Evolutionary conservation across 129 eudicot genomes (phyloP).

Genomic region (Solidago caesia): DNA sequence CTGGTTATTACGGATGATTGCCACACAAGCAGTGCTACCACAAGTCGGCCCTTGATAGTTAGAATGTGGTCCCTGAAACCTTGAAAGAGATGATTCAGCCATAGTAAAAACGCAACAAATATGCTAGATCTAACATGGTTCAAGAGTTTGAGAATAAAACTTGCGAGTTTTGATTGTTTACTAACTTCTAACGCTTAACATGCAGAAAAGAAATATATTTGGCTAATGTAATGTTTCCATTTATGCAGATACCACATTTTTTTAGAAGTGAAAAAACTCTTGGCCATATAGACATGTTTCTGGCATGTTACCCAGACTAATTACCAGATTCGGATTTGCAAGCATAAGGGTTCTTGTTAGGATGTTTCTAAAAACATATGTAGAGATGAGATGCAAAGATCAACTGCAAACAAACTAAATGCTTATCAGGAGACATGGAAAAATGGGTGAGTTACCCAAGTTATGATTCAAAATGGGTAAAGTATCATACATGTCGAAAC

Average conservation of each 20-base stretch:
- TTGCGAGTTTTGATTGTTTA: conserved; percentile 12
- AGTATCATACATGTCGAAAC: neutral
- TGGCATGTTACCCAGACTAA: conserved; percentile 3
- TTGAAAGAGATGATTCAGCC: conserved; percentile 20
- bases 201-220: neutral
- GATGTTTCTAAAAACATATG: conserved; percentile 1
- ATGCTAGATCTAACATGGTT: neutral
- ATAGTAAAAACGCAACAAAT: conserved; percentile 12
- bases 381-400: conserved; percentile 14
- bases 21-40: conserved; percentile 97
- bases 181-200: neutral
- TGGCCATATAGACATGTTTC: conserved; percentile 23
- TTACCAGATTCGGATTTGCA: conserved; percentile 10
- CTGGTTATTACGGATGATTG: conserved; percentile 55
- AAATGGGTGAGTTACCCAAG: neutral
- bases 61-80: conserved; percentile 55
- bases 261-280: neutral
- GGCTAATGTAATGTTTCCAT: neutral
- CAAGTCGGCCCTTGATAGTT: conserved; percentile 61
- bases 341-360: neutral
- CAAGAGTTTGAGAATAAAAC: conserved; percentile 6
- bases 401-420: conserved; percentile 6
- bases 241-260: neutral
- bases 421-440: neutral
- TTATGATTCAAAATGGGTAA: neutral